Conservation (phyloP, 2,329 filamentous ascomycete species). For the Penicillium digitatum region DNA sequence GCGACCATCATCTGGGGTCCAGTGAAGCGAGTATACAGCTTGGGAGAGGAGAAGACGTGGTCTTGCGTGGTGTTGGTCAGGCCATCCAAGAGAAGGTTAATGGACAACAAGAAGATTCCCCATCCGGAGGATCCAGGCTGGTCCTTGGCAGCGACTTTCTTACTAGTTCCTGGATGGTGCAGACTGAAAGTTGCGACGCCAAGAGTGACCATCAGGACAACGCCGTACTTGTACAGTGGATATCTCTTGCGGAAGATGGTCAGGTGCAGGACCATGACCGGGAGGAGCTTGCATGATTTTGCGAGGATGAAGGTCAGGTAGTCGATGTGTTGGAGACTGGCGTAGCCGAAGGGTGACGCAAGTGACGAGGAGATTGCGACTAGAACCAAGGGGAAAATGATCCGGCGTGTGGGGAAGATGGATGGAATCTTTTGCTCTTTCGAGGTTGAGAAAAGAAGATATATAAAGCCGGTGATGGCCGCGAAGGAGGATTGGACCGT, state of each 20-base stretch:
- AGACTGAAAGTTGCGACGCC: slow-evolving; percentile 95
- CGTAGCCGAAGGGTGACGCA: slow-evolving; percentile 93
- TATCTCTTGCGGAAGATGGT: slow-evolving; percentile 85
- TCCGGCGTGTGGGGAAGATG: slow-evolving; percentile 72
- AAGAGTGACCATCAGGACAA: slow-evolving; percentile 83
- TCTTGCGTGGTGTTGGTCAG: slow-evolving; percentile 96
- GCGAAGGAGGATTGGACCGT: slow-evolving; percentile 92
- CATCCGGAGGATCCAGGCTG: slow-evolving; percentile 62
- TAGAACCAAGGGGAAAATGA: slow-evolving; percentile 73
- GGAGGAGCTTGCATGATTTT: slow-evolving; percentile 97
- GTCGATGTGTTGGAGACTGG: slow-evolving; percentile 86
- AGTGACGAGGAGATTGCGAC: slow-evolving; percentile 85
- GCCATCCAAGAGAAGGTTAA: slow-evolving; percentile 93
- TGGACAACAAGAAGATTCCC: slow-evolving; percentile 74
- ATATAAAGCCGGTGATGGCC: slow-evolving; percentile 73
- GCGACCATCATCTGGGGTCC: slow-evolving; percentile 99
- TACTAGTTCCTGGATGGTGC: slow-evolving; percentile 64
- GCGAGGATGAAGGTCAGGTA: slow-evolving; percentile 97
- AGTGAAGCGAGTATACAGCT: slow-evolving; percentile 68
- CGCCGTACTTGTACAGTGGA: slow-evolving; percentile 92
- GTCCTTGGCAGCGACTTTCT: slow-evolving; percentile 48
- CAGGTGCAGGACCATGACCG: slow-evolving; percentile 95
- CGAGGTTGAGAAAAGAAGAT: slow-evolving; percentile 66
- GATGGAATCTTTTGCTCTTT: slow-evolving; percentile 43
- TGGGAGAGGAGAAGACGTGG: slow-evolving; percentile 70